Percentiles rank a stretch among this genome's conserved stretches.
Conservation (phyloP, 2,329 filamentous ascomycete species). For the Aspergillus tanneri region DNA sequence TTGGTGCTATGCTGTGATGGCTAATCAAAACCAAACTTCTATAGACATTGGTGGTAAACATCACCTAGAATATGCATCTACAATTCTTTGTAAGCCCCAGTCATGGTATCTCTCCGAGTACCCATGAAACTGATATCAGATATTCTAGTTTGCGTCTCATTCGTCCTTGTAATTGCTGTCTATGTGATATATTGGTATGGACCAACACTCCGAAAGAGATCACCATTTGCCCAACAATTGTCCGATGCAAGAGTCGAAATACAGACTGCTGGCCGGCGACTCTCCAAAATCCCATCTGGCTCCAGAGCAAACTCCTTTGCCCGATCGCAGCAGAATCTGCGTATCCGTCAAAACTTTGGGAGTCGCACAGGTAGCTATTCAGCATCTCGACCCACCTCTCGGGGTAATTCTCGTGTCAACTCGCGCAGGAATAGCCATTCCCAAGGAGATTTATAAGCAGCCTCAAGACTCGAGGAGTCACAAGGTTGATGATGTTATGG, state of each 20-base stretch:
- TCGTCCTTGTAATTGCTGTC: conserved; percentile 61
- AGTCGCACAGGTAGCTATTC: conserved; percentile 37
- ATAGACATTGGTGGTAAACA: conserved; percentile 56
- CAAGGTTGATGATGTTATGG: not conserved
- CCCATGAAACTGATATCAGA: not conserved
- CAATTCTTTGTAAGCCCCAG: conserved; percentile 55
- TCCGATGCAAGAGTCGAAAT: conserved; percentile 45
- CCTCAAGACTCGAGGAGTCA: not conserved
- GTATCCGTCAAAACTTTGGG: conserved; percentile 36
- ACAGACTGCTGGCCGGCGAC: conserved; percentile 30
- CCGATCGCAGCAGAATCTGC: conserved; percentile 40
- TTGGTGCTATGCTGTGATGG: not conserved
- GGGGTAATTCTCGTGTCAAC: conserved; percentile 31
- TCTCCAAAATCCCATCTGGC: conserved; percentile 35
- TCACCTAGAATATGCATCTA: conserved; percentile 60
- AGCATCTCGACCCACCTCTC: conserved; percentile 33
- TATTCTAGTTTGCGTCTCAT: conserved; percentile 53
- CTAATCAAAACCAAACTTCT: not conserved
- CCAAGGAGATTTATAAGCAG: conserved; percentile 4
- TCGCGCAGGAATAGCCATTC: conserved; percentile 32
- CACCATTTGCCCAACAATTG: conserved; percentile 64
- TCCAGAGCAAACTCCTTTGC: conserved; percentile 41
- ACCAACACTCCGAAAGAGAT: conserved; percentile 58
- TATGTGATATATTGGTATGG: conserved; percentile 68
- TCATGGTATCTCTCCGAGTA: not conserved